phyloP scores from a whole-genome alignment of 2,329 filamentous ascomycete species.

The Diplodia corticola region DNA sequence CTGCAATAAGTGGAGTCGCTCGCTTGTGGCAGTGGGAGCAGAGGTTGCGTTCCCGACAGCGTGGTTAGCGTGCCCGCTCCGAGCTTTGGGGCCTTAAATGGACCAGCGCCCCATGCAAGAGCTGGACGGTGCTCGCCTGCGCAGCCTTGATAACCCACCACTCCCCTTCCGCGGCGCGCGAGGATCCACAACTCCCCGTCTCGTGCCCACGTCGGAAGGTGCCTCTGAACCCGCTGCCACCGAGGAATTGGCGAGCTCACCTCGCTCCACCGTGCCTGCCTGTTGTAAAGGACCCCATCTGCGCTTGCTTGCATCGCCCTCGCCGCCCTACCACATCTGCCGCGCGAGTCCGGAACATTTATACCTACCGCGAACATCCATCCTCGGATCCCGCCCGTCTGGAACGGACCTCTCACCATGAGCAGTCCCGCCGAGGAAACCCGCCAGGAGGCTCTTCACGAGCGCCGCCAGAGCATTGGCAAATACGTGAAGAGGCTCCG shows the following conservation, averaged over 20 bases:
- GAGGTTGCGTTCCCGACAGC: slow-evolving; percentile 18
- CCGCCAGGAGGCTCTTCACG: slow-evolving; percentile 20
- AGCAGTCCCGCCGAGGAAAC: slow-evolving; percentile 15
- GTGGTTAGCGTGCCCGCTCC: slow-evolving; percentile 21
- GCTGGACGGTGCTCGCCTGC: slow-evolving; percentile 14
- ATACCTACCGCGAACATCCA: background rate
- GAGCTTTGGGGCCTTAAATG: slow-evolving; percentile 21
- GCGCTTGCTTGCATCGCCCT: background rate
- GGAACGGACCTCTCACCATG: slow-evolving; percentile 3
- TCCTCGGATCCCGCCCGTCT: background rate
- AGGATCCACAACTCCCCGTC: background rate
- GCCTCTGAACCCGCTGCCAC: background rate
- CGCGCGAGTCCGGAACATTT: background rate
- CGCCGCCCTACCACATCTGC: background rate
- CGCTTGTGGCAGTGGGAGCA: slow-evolving; percentile 20
- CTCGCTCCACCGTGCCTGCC: background rate
- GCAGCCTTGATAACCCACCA: slow-evolving; percentile 13
- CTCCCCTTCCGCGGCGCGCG: background rate
- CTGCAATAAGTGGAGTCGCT: slow-evolving; percentile 21
- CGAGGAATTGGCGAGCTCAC: background rate
- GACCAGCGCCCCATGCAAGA: slow-evolving; percentile 14
- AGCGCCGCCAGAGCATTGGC: slow-evolving; percentile 38
- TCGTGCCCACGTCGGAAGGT: background rate
- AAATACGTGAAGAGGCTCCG: slow-evolving; percentile 44
- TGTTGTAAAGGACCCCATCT: background rate